Conservation (phyloP, 208 protist species). For the Acanthamoeba triangularis region DNA sequence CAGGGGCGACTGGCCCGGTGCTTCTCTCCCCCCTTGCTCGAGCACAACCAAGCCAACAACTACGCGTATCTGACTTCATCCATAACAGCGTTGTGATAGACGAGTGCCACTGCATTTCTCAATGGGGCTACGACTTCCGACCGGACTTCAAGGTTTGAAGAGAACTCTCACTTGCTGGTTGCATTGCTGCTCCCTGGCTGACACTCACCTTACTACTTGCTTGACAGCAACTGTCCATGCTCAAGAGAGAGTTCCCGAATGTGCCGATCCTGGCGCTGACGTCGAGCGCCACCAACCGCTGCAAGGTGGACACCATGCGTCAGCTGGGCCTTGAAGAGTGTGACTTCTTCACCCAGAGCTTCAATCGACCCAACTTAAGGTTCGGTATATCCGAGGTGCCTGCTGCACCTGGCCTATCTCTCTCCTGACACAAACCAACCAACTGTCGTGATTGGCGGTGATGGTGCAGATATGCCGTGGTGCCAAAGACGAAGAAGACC, state of each 20-base stretch:
- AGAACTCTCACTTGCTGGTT: background rate
- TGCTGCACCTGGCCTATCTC: no score
- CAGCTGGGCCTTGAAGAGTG: conserved; percentile 89
- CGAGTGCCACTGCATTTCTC: conserved; percentile 94
- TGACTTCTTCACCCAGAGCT: conserved; percentile 85
- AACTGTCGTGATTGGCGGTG: background rate
- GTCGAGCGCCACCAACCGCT: conserved; percentile 91
- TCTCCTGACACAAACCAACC: background rate
- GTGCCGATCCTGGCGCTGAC: conserved; percentile 89
- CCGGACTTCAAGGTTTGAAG: conserved; percentile 90
- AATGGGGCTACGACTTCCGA: conserved; percentile 96
- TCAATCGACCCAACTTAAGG: conserved; percentile 89
- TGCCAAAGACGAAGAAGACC: background rate
- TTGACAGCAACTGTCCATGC: conserved; percentile 73
- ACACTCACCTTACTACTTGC: background rate
- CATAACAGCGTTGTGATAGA: conserved; percentile 88
- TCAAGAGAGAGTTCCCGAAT: conserved; percentile 65
- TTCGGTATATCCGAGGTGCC: background rate
- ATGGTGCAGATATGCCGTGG: background rate
- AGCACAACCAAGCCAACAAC: background rate
- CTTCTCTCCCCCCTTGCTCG: background rate
- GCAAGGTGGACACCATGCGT: conserved; percentile 92
- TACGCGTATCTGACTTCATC: no score
- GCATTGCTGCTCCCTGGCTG: background rate
- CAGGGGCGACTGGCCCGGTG: conserved; percentile 70